phyloP scores from a whole-genome alignment of 148 eudicot species.

The Spergularia marina region DNA sequence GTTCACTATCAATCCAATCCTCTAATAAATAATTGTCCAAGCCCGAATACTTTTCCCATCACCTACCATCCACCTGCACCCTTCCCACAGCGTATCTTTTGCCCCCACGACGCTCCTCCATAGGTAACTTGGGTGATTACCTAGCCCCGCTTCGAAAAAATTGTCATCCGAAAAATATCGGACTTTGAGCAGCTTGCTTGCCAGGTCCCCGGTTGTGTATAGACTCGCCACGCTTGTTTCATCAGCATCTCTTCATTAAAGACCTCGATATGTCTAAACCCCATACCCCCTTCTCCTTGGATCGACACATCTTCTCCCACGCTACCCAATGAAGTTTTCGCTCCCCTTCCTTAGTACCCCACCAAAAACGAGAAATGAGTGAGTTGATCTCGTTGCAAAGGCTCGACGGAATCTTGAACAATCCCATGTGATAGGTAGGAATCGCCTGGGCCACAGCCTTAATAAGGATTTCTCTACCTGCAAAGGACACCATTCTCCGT shows the following conservation, averaged over 20 bases:
- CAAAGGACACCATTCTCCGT: no score
- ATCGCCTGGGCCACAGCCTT: not conserved
- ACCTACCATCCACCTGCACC: no score
- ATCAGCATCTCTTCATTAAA: not conserved
- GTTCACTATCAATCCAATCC: no score
- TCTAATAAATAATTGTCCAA: no score
- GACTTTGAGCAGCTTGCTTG: not conserved
- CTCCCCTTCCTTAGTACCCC: not conserved
- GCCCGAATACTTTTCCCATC: no score
- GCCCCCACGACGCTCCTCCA: no score
- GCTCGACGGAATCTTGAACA: not conserved
- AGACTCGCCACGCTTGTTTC: not conserved
- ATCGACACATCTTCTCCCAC: not conserved
- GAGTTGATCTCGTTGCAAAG: not conserved
- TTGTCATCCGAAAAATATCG: not conserved
- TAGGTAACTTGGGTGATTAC: no score
- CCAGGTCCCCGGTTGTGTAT: not conserved
- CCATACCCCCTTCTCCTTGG: not conserved
- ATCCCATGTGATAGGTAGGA: not conserved
- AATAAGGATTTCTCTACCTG: no score
- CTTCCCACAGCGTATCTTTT: no score
- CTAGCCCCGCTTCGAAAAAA: not conserved
- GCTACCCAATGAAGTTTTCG: not conserved
- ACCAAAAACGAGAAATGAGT: not conserved
- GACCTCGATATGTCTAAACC: not conserved